Percentiles rank a stretch among this genome's conserved stretches.
These are phyloP conservation scores for Anethum foeniculum DNA, from an alignment of 140 eudicot genomes.

Conservation along the genomic window DNA sequence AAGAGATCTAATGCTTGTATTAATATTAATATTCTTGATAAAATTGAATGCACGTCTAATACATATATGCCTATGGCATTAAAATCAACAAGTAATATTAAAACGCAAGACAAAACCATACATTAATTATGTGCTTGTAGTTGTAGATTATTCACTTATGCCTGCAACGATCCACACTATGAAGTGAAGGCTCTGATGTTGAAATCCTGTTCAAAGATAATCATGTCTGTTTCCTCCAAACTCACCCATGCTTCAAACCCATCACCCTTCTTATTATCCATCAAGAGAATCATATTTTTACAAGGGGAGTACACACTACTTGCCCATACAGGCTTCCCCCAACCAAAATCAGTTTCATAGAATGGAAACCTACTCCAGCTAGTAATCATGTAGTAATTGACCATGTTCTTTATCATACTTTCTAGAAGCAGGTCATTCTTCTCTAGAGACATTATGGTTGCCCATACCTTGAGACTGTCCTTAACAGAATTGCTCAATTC, in stretches of 20 bases:
- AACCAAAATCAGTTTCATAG: constrained; percentile 23
- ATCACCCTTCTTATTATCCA: constrained; percentile 9
- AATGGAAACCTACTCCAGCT: constrained; percentile 32
- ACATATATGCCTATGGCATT: no score
- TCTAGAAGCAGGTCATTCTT: background rate
- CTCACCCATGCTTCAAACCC: constrained; percentile 17
- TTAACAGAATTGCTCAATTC: background rate
- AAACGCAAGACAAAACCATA: no score
- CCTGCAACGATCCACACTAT: background rate
- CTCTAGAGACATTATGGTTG: background rate
- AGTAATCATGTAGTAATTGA: background rate
- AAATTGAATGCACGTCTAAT: no score
- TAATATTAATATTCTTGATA: no score
- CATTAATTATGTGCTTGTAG: background rate
- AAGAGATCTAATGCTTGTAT: no score
- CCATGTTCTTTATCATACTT: background rate
- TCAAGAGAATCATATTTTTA: constrained; percentile 9
- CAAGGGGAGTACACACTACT: background rate
- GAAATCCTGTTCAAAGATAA: background rate
- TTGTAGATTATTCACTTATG: background rate
- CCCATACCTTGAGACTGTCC: constrained; percentile 12
- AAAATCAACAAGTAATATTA: no score
- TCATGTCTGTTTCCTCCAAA: constrained; percentile 13
- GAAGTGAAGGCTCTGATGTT: background rate
- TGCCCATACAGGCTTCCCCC: constrained; percentile 11